phyloP scores from a whole-genome alignment of 805 yeast genomes.

The Starmerella stellata region DNA sequence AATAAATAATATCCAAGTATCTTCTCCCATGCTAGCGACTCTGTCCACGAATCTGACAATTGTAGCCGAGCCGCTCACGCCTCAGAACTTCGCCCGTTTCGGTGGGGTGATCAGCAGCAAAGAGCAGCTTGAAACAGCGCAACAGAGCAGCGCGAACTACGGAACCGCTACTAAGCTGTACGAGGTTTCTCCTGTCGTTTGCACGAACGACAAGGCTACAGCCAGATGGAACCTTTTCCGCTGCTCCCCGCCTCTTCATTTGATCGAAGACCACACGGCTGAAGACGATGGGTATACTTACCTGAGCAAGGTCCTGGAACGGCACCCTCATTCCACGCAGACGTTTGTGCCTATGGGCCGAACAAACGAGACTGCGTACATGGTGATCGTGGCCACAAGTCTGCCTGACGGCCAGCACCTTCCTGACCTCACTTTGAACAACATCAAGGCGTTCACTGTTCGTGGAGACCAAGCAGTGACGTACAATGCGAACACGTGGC shows the following conservation, averaged over 20 bases:
- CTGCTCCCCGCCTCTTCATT: slow-evolving; percentile 56
- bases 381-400: slow-evolving; percentile 59
- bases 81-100: slow-evolving; percentile 43
- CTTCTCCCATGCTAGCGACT: slow-evolving; percentile 17
- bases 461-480: slow-evolving; percentile 79
- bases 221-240: slow-evolving; percentile 73
- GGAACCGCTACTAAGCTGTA: slow-evolving; percentile 79
- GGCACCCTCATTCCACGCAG: slow-evolving; percentile 81
- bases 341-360: slow-evolving; percentile 85
- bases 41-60: slow-evolving; percentile 4
- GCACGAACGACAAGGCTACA: slow-evolving; percentile 24
- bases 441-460: slow-evolving; percentile 52
- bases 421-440: slow-evolving; percentile 37
- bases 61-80: slow-evolving; percentile 44
- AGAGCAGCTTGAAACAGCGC: slow-evolving; percentile 40
- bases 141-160: slow-evolving; percentile 51
- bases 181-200: slow-evolving; percentile 48
- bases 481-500: slow-evolving; percentile 75
- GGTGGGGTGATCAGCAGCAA: slow-evolving; percentile 68
- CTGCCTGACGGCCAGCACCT: slow-evolving; percentile 23
- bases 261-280: slow-evolving; percentile 23
- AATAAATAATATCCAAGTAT: no score
- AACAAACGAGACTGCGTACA: slow-evolving; percentile 34
- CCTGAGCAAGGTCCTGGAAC: slow-evolving; percentile 53
- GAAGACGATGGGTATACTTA: slow-evolving; percentile 23